Evolutionary conservation across 2,329 filamentous ascomycete genomes (phyloP).

Genomic region (Camillea tinctor): DNA sequence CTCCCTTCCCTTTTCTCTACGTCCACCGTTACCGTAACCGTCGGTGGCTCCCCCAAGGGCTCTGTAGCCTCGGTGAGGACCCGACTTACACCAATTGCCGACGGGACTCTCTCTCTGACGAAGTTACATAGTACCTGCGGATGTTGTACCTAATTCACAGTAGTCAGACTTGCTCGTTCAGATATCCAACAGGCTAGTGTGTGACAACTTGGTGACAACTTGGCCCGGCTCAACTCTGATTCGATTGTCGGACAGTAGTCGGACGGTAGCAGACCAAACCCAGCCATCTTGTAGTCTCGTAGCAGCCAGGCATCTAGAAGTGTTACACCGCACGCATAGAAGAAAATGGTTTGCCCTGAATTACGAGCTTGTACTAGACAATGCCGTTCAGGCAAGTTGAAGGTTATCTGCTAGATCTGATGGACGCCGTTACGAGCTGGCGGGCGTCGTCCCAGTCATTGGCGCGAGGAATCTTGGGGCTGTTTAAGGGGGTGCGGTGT

Average conservation of each 20-base stretch:
- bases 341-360: constrained; percentile 6
- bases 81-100: not conserved
- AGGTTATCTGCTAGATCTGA: not conserved
- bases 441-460: constrained; percentile 10
- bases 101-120: not conserved
- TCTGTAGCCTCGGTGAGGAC: constrained; percentile 13
- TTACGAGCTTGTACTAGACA: constrained; percentile 2
- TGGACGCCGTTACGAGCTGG: constrained; percentile 9
- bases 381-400: not conserved
- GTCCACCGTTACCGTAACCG: not conserved
- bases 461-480: constrained; percentile 15
- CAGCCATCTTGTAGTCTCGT: constrained; percentile 5
- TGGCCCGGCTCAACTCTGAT: not conserved
- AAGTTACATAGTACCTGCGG: constrained; percentile 2
- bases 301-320: constrained; percentile 9
- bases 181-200: not conserved
- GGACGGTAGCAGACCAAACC: not conserved
- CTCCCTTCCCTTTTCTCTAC: constrained; percentile 10
- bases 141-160: constrained; percentile 3
- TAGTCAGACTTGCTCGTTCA: not conserved
- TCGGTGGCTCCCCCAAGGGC: constrained; percentile 3
- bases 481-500: constrained; percentile 19
- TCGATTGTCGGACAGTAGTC: not conserved
- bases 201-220: not conserved
- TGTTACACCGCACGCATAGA: constrained; percentile 6